phyloP scores from a whole-genome alignment of 148 eudicot species.

The Euryodendron excelsum region DNA sequence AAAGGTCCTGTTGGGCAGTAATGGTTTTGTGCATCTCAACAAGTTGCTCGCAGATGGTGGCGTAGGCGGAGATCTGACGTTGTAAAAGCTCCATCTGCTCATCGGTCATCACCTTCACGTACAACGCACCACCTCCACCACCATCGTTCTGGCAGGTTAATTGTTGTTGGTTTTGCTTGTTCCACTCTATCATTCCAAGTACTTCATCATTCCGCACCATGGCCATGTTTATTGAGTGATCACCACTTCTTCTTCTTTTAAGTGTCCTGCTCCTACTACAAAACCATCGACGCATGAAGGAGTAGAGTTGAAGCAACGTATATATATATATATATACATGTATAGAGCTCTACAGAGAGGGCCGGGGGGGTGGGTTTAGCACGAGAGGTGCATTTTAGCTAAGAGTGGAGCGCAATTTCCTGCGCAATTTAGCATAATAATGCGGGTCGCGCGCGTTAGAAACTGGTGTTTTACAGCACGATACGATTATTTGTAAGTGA shows the following conservation, averaged over 20 bases:
- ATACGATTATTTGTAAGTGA: too few species aligned
- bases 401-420: not conserved
- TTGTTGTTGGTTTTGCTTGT: not conserved
- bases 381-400: not conserved
- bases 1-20: slow-evolving; percentile 20
- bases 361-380: not conserved
- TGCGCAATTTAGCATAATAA: not conserved
- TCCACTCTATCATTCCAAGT: slow-evolving; percentile 1
- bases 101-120: slow-evolving; percentile 25
- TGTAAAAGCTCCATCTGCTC: slow-evolving; percentile 24
- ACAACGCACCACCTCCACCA: not conserved
- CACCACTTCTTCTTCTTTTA: too few species aligned
- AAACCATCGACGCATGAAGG: too few species aligned
- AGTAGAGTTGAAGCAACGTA: not conserved
- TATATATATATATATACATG: not conserved
- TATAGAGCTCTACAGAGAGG: not conserved
- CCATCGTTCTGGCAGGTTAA: not conserved
- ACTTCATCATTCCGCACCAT: slow-evolving; percentile 5
- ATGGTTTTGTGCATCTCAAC: slow-evolving; percentile 19
- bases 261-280: too few species aligned
- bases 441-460: not conserved
- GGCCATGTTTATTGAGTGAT: not conserved
- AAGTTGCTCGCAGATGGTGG: slow-evolving; percentile 21
- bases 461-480: not conserved
- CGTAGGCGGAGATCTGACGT: slow-evolving; percentile 19